Evolutionary conservation across 2,329 filamentous ascomycete genomes (phyloP), one percentile per base, ranked within the genome.

Genomic region (Zymoseptoria tritici): DNA sequence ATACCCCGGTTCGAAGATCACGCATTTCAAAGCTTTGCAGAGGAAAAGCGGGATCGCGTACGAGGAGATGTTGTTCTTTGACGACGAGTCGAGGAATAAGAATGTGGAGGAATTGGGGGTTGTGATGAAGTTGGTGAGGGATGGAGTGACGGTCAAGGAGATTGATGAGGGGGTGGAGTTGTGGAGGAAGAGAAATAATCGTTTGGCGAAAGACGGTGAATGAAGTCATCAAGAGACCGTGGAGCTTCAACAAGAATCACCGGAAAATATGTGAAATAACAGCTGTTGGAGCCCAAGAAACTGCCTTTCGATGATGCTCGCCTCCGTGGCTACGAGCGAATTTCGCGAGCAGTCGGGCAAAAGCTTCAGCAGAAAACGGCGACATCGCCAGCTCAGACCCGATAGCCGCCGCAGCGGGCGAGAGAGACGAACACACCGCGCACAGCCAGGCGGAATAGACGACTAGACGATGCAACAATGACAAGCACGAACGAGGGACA

Each of bases 31-130:
- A 69, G 79, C 83, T 4, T 79, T 97, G 66, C 83, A 88, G 9
- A 83, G 86, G 72, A 81, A 84, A 58, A 91, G 88, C 13, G 85
- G 85, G 1, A 74, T 97, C 2, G 77, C 79, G 5, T 96, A 85
- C 70, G 83, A 88, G 64, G 90, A 97, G 54, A 96, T 97, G 87
- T 73, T 97, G 36, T 97, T 97, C 74, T 97, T 97, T 66, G 93
- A 97, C 68, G 93, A 97, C 68, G 93, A 97, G 81, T 80, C 81
- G 56, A 78, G 93, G 62, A 97, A 97, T 71, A 80, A 84, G 60
- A 91, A 97, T 71, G 93, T 96, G 0, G 84, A 88, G 75, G 78
- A 81, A 52, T 70, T 97, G 55, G 92, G 92, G 0, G 88, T 96
- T 2, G 89, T 88, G 0, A 96, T 97, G 84, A 85, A 85, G 71